A percentile compares a stretch with the other conserved stretches of the same genome.
phyloP scores from a whole-genome alignment of 768 basidiomycete genomes.

The Naganishia vaughanmartiniae region DNA sequence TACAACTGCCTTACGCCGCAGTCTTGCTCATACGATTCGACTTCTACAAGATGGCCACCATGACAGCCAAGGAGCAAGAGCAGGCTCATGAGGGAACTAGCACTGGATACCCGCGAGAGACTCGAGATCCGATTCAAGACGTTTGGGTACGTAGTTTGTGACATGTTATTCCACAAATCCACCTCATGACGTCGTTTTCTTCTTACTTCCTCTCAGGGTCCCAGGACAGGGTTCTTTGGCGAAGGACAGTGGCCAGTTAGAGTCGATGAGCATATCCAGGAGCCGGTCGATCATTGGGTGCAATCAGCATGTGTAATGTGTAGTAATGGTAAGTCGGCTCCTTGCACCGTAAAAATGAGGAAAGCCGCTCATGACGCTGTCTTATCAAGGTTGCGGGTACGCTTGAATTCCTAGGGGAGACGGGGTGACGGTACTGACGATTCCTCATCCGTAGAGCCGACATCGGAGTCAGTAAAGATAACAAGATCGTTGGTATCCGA shows the following conservation, averaged over 20 bases:
- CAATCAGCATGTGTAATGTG: slow-evolving; percentile 32
- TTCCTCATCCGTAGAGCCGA: slow-evolving; percentile 30
- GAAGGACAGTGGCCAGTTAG: slow-evolving; percentile 31
- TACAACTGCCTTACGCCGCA: too few species aligned
- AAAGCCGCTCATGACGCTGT: neutral
- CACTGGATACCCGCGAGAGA: slow-evolving; percentile 22
- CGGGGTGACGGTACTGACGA: slow-evolving; percentile 29
- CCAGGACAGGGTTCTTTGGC: slow-evolving; percentile 25
- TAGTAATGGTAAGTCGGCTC: slow-evolving; percentile 13
- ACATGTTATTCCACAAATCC: neutral
- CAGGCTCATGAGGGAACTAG: slow-evolving; percentile 9
- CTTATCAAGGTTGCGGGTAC: slow-evolving; percentile 6
- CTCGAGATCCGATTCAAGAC: slow-evolving; percentile 25
- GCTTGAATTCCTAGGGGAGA: neutral
- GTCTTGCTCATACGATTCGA: neutral
- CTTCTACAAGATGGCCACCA: neutral
- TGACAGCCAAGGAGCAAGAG: slow-evolving; percentile 8
- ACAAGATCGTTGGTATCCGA: slow-evolving; percentile 36
- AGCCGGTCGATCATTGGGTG: slow-evolving; percentile 26
- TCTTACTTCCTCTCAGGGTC: neutral
- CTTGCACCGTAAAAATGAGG: neutral
- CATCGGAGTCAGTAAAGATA: slow-evolving; percentile 36
- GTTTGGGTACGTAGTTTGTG: slow-evolving; percentile 24
- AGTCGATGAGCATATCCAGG: slow-evolving; percentile 29
- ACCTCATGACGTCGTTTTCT: too few species aligned